These are phyloP conservation scores for Tricholoma saponaceum DNA, from an alignment of 768 basidiomycete genomes.

Conservation along the genomic window DNA sequence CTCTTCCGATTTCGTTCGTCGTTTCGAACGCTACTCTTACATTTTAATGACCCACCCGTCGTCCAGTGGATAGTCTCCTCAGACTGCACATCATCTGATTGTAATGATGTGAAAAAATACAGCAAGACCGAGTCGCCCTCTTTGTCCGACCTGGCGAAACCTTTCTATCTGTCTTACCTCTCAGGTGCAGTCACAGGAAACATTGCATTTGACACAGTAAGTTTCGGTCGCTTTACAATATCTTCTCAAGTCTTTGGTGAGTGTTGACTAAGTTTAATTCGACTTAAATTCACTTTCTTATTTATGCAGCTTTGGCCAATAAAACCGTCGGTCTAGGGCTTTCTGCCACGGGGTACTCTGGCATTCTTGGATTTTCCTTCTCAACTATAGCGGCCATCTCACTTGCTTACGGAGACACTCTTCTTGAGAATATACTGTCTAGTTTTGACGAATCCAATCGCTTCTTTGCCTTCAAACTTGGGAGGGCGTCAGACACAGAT, in stretches of 20 bases:
- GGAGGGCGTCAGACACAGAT: slow-evolving; percentile 24
- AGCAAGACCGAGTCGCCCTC: slow-evolving; percentile 24
- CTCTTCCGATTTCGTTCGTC: slow-evolving; percentile 49
- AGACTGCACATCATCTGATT: slow-evolving; percentile 41
- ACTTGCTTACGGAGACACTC: slow-evolving; percentile 34
- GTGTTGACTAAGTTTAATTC: neutral
- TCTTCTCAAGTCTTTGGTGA: slow-evolving; percentile 33
- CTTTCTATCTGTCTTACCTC: slow-evolving; percentile 49
- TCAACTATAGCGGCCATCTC: slow-evolving; percentile 43
- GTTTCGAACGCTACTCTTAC: neutral
- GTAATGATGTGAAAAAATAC: slow-evolving; percentile 40
- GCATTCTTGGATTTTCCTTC: slow-evolving; percentile 43
- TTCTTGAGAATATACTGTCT: slow-evolving; percentile 46
- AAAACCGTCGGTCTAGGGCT: slow-evolving; percentile 39
- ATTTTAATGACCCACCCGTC: neutral
- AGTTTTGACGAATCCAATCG: slow-evolving; percentile 33
- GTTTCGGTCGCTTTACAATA: slow-evolving; percentile 41
- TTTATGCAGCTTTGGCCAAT: slow-evolving; percentile 27
- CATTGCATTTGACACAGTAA: slow-evolving; percentile 42
- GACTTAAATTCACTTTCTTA: neutral
- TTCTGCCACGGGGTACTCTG: slow-evolving; percentile 38
- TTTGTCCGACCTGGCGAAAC: slow-evolving; percentile 24
- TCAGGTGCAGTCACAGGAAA: slow-evolving; percentile 44
- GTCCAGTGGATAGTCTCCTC: slow-evolving; percentile 48
- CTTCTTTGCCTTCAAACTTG: slow-evolving; percentile 51